phyloP scores from a whole-genome alignment of 345 rosid genomes.

The Aquilaria sinensis region DNA sequence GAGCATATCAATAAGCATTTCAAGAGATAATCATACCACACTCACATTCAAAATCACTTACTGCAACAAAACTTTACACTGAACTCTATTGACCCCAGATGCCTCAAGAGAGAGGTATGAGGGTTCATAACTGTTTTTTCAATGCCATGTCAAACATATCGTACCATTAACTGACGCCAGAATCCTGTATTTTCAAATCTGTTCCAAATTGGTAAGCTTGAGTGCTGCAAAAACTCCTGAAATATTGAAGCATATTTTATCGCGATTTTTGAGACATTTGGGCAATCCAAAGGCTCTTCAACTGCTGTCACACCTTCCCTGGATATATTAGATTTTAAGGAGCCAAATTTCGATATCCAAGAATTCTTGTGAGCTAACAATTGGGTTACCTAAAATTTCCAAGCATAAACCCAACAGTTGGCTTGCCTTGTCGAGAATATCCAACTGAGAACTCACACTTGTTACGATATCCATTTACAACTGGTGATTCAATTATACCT shows the following conservation, averaged over 20 bases:
- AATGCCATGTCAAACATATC: slow-evolving; percentile 14
- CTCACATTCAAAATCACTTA: too few relatives aligned
- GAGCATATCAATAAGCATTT: not conserved
- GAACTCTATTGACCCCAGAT: not conserved
- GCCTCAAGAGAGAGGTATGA: not conserved
- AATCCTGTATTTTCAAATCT: slow-evolving; percentile 81
- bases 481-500: slow-evolving; percentile 81
- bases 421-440: slow-evolving; percentile 69
- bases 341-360: slow-evolving; percentile 9
- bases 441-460: slow-evolving; percentile 94
- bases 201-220: slow-evolving; percentile 82
- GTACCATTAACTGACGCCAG: slow-evolving; percentile 94
- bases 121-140: not conserved
- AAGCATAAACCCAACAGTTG: slow-evolving; percentile 84
- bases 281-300: slow-evolving; percentile 82
- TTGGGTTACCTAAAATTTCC: slow-evolving; percentile 78
- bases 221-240: slow-evolving; percentile 67
- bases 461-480: slow-evolving; percentile 82
- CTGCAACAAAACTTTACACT: not conserved
- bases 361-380: slow-evolving; percentile 9
- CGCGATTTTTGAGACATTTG: slow-evolving; percentile 77
- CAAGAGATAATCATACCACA: not conserved
- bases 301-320: slow-evolving; percentile 98
- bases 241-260: slow-evolving; percentile 69
- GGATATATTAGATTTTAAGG: slow-evolving; percentile 21